Evolutionary conservation across 2,329 filamentous ascomycete genomes (phyloP), one percentile per base, ranked within the genome.

Genomic region (Epichloe baconii): DNA sequence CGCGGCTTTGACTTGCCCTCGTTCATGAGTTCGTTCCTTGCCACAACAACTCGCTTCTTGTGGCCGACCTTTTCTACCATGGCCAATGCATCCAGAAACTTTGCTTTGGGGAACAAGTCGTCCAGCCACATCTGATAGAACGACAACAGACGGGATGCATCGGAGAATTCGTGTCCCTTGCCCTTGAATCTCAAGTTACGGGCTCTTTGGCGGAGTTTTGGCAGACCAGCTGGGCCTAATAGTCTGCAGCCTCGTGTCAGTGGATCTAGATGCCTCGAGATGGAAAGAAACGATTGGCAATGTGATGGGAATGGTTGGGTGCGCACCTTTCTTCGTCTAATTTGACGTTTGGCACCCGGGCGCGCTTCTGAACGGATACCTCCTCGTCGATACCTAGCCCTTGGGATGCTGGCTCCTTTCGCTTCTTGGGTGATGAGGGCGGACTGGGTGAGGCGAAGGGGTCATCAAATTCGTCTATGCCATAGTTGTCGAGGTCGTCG

Each of bases 41-140:
- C 85, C 35, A 80, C 77, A 56, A 86, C 79, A 64, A 97, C 77
- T 14, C 76, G 74, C 63, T 86, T 90, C 59, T 85, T 88, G 67
- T 96, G 93, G 1, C 93, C 93, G 0, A 88, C 75, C 68, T 95
- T 96, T 66, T 98, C 93, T 2, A 97, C 87, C 73, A 97, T 95
- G 40, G 77, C 72, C 6, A 97, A 72, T 3, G 86, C 93, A 61
- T 98, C 93, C 46, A 86, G 78, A 62, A 98, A 98, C 62, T 89
- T 91, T 5, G 91, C 93, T 62, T 94, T 89, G 12, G 93, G 93
- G 62, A 90, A 98, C 12, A 98, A 74, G 62, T 96, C 89, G 67
- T 98, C 91, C 2, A 98, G 84, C 93, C 93, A 98, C 51, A 95
- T 69, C 65, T 97, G 93, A 64, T 97, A 98, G 64, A 94, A 87